These are phyloP conservation scores for Mychonastes homosphaera DNA, from an alignment of 139 green algal species.

Conservation along the genomic window DNA sequence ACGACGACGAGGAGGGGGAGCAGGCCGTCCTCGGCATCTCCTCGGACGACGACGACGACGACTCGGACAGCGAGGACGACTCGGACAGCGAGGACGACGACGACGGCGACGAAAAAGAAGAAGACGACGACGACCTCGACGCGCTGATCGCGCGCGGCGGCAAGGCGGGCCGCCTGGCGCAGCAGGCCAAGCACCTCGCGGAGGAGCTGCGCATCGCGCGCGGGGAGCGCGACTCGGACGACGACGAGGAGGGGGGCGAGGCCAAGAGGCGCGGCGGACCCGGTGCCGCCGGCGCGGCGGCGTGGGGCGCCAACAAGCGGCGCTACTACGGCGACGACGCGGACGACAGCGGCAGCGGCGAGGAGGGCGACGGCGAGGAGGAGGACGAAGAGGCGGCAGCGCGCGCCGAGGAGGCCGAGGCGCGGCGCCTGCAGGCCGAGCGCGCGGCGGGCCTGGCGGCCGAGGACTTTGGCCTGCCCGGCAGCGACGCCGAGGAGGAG, in stretches of 20 bases:
- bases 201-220: conserved; percentile 48
- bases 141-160: conserved; percentile 22
- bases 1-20: conserved; percentile 30
- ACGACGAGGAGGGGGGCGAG: conserved; percentile 27
- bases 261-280: conserved; percentile 24
- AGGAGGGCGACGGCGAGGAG: conserved; percentile 26
- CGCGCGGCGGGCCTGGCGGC: conserved; percentile 34
- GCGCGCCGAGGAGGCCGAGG: conserved; percentile 60
- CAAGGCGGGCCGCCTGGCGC: conserved; percentile 41
- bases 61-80: conserved; percentile 17
- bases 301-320: conserved; percentile 58
- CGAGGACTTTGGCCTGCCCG: conserved; percentile 51
- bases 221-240: conserved; percentile 36
- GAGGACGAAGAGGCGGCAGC: conserved; percentile 14
- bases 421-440: conserved; percentile 49
- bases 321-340: conserved; percentile 63
- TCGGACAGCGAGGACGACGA: conserved; percentile 32
- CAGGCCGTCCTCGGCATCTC: conserved; percentile 36
- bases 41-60: conserved; percentile 25
- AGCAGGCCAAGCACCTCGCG: conserved; percentile 48
- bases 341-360: conserved; percentile 39
- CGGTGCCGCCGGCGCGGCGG: conserved; percentile 12
- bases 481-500: background rate
- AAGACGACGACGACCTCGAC: conserved; percentile 22
- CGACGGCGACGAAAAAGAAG: conserved; percentile 24